Conservation (phyloP, 2,329 filamentous ascomycete genomes). For the Calonectria pteridis region DNA sequence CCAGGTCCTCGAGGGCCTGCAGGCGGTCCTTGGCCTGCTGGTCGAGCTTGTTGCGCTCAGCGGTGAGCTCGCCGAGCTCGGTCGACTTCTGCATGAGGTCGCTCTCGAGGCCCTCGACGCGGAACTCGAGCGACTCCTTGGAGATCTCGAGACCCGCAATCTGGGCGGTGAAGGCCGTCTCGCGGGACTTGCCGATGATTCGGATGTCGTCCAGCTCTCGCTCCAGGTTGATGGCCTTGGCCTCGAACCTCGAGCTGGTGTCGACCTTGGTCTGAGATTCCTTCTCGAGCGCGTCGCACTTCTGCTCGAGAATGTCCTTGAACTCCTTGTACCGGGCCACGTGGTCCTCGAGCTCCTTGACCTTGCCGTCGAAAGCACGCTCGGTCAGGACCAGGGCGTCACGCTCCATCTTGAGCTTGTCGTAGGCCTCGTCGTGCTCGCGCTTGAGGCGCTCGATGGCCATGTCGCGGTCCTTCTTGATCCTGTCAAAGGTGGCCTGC, state of each 20-base stretch:
- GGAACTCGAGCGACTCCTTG: conserved; percentile 43
- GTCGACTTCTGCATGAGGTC: conserved; percentile 41
- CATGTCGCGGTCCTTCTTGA: conserved; percentile 39
- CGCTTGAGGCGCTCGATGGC: conserved; percentile 35
- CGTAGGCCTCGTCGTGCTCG: conserved; percentile 36
- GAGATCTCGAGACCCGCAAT: conserved; percentile 45
- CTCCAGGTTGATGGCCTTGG: conserved; percentile 44
- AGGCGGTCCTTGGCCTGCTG: conserved; percentile 34
- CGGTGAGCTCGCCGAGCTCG: conserved; percentile 40
- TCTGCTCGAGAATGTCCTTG: conserved; percentile 41
- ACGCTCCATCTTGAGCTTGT: conserved; percentile 40
- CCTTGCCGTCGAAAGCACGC: conserved; percentile 34
- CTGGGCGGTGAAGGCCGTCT: conserved; percentile 42
- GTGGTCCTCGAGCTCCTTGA: conserved; percentile 45
- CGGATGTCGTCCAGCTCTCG: conserved; percentile 41
- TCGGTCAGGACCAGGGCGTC: conserved; percentile 40
- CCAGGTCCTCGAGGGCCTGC: conserved; percentile 35
- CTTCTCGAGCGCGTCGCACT: conserved; percentile 45
- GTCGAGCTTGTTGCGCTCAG: conserved; percentile 40
- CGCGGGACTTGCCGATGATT: conserved; percentile 41
- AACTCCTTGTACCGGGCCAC: conserved; percentile 41
- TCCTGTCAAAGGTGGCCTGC: conserved; percentile 25
- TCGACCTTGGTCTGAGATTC: conserved; percentile 30
- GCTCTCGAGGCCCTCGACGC: conserved; percentile 37
- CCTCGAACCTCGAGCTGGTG: conserved; percentile 35